Conservation (phyloP, 139 green algal genomes). For the Tetradesmus obliquus region DNA sequence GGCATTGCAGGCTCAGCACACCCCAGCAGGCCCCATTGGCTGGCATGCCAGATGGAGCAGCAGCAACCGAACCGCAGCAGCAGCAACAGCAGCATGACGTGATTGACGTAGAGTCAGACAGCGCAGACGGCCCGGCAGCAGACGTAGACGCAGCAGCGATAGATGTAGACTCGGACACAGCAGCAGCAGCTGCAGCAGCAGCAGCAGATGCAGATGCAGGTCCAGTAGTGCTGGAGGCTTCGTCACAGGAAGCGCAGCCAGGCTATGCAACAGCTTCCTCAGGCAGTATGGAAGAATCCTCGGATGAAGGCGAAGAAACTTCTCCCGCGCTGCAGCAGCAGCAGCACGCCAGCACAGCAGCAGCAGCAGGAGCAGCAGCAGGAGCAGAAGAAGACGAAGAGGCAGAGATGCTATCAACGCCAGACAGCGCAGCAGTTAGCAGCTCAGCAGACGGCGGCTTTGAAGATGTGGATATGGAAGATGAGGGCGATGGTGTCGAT, state of each 20-base stretch:
- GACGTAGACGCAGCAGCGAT: neutral
- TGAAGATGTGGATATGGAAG: neutral
- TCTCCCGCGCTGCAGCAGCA: neutral
- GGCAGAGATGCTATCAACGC: neutral
- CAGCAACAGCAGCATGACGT: neutral
- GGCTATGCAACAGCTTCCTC: neutral
- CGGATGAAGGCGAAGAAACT: neutral
- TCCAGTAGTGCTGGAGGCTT: neutral
- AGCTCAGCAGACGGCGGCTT: neutral
- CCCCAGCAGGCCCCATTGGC: neutral
- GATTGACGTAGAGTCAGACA: neutral
- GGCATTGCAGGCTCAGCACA: neutral
- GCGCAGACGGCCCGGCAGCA: neutral
- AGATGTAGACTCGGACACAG: neutral
- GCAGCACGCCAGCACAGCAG: neutral
- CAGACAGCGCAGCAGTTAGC: neutral
- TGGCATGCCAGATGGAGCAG: neutral
- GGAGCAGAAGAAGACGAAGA: neutral
- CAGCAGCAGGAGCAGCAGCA: neutral
- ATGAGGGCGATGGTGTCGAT: neutral
- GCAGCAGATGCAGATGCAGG: neutral
- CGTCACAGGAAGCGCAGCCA: neutral
- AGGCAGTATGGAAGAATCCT: neutral
- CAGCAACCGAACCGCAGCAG: neutral
- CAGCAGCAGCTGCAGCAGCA: neutral